A percentile compares a stretch with the other conserved stretches of the same genome.
These are phyloP conservation scores for Russula griseocarnosa DNA, from an alignment of 768 basidiomycete genomes.

Conservation along the genomic window DNA sequence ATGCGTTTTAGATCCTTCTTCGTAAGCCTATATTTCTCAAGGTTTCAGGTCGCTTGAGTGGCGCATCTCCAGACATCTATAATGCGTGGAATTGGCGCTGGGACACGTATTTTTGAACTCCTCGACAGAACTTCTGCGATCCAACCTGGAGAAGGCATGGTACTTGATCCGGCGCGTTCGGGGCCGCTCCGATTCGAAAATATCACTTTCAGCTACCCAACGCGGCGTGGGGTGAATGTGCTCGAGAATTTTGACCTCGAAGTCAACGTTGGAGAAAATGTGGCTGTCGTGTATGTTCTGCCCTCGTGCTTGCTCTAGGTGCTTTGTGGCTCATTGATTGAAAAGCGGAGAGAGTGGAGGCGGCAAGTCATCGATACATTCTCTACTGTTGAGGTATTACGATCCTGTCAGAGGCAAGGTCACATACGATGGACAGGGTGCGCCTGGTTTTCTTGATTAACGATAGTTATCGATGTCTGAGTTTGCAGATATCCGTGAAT, in stretches of 20 bases:
- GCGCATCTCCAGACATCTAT: constrained; percentile 62
- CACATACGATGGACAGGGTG: constrained; percentile 83
- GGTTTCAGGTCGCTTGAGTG: constrained; percentile 32
- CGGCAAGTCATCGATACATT: constrained; percentile 90
- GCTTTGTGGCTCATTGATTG: constrained; percentile 1
- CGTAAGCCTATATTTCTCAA: constrained; percentile 35
- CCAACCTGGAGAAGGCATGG: constrained; percentile 56
- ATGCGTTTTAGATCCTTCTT: constrained; percentile 37
- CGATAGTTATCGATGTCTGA: constrained; percentile 4
- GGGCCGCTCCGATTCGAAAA: constrained; percentile 78
- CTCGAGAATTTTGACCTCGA: constrained; percentile 80
- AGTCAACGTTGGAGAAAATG: constrained; percentile 77
- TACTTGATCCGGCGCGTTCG: constrained; percentile 51
- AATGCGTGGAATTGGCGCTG: constrained; percentile 96
- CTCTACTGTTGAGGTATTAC: constrained; percentile 83
- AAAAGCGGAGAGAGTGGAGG: constrained; percentile 85
- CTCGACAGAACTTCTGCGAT: constrained; percentile 78
- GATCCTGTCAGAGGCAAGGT: constrained; percentile 81
- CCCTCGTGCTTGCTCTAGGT: constrained; percentile 4
- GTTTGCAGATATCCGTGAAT: constrained; percentile 74
- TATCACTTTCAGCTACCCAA: constrained; percentile 87
- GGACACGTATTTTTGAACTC: constrained; percentile 89
- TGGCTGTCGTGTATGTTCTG: constrained; percentile 82
- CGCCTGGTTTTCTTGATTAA: constrained; percentile 24
- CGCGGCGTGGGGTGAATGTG: constrained; percentile 73